These are phyloP conservation scores for Adansonia madagascariensis DNA, from an alignment of 441 rosid genomes.

Conservation along the genomic window DNA sequence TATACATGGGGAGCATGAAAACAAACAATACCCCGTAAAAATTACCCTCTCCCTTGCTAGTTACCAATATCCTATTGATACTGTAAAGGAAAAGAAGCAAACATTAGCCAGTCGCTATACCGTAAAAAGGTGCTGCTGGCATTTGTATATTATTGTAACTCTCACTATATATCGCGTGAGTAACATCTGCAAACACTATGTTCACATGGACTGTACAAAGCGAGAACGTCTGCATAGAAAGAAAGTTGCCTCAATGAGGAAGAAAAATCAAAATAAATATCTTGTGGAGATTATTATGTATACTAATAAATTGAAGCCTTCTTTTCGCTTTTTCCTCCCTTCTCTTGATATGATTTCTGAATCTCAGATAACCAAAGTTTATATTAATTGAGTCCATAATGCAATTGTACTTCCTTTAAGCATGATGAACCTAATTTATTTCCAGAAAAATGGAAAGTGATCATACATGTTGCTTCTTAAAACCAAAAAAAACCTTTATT, in stretches of 20 bases:
- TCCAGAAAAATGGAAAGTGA: neutral
- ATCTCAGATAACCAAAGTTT: too few relatives aligned
- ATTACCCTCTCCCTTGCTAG: neutral
- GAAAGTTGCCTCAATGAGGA: constrained; percentile 12
- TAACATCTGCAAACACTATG: constrained; percentile 22
- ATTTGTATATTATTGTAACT: constrained; percentile 22
- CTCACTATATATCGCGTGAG: constrained; percentile 17
- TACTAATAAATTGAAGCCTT: neutral
- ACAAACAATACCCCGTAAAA: constrained; percentile 22
- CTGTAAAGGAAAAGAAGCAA: constrained; percentile 32
- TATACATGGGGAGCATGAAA: constrained; percentile 9
- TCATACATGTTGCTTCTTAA: neutral
- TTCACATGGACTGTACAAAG: constrained; percentile 32
- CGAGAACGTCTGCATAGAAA: constrained; percentile 26
- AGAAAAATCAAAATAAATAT: neutral
- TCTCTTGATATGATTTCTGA: neutral
- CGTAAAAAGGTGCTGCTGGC: constrained; percentile 17
- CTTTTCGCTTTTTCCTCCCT: neutral
- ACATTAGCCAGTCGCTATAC: neutral
- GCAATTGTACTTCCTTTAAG: neutral
- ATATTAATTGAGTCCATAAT: neutral
- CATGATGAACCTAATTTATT: neutral
- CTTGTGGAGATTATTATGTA: neutral
- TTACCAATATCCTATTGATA: neutral
- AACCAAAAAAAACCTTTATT: neutral